Evolutionary conservation across 2,329 filamentous ascomycete species (phyloP), one percentile per base, ranked within the genome.

Genomic region (Blastomyces parvus): DNA sequence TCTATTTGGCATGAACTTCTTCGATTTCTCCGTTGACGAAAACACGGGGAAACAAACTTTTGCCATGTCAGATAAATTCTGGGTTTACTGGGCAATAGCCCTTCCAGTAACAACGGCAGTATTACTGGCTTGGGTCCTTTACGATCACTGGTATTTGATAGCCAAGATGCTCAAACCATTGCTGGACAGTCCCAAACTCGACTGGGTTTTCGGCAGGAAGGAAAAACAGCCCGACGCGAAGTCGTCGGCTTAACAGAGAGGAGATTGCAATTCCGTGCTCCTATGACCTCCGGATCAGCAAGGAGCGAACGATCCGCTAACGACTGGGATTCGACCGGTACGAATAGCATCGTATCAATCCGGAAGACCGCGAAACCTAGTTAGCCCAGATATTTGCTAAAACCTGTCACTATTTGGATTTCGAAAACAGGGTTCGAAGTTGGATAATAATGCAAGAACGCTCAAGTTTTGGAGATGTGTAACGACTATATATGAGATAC

Each of bases 1-100:
- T 22, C 60, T 76, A 38, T 76, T 75, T 65, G 73, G 74, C 17
- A 74, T 71, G 55, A 72, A 71, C 25, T 76, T 76, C 60, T 75
- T 75, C 65, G 67, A 71, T 42, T 59, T 59, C 27, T 68, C 72
- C 25, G 62, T 67, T 3, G 60, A 67, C 14, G 65, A 66, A 3
- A 40, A 57, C 6, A 57, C 55, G 33, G 61, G 66, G 0, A 57
- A 63, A 6, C 64, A 69, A n/a, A 63, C 50, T 0, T 75, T 68
- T 69, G 62, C 67, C 17, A 67, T 70, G 22, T 69, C 72, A 0
- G 40, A 64, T 3, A 63, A 67, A 14, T 72, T 74, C 61, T 74
- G 72, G 72, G 56, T 74, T 0, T 74, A 73, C 56, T 74, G 71
- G 72, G 70, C 62, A 1, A 67, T 74, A 17, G 67, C 72, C 2